Evolutionary conservation across 805 yeast species (phyloP), one percentile per base, ranked within the genome.

Genomic region (Kregervanrija fluxuum): DNA sequence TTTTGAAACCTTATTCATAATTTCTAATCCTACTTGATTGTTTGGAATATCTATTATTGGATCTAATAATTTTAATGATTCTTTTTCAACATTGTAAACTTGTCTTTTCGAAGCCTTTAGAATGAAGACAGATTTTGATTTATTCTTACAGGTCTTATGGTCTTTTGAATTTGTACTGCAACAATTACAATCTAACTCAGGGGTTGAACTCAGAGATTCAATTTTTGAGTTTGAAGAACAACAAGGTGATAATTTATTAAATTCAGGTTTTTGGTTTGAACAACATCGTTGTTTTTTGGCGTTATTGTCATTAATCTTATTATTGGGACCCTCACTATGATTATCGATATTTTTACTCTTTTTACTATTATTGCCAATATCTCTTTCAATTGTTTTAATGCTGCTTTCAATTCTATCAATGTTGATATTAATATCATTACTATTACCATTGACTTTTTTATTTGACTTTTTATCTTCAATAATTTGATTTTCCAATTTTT

Each of bases 81-180:
- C 61, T 39, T 59, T 63, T 4, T 64, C 51, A 30, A 65, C 70
- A 42, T 64, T 64, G 46, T 48, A 65, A n/a, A 66, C 60, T 42
- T 63, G 65, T 42, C 66, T 54, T 43, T 57, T 62, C 11, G 66
- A 50, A 8, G 68, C 69, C 41, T 56, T 57, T 4, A 66, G 51
- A 14, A 64, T 54, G 16, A 63, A 62, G 1, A 66, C 66, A 1
- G 65, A 45, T 31, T 49, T 50, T 33, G 38, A 28, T 33, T 45
- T 46, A 12, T 33, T 22, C 6, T 22, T 22, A 22, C 28, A 22
- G 28, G 28, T 22, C 6, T 22, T 22, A 22, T 22, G 28, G 6
- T 8, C 28, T 22, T 22, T 34, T 12, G 36, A 3, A 14, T 34
- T 16, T 34, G 36, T 13, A 13, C 36, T 13, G 15, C 36, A 34